Percentiles rank a stretch among this genome's conserved stretches.
Conservation (phyloP, 805 yeast species). For the Zygosaccharomyces rouxii region DNA sequence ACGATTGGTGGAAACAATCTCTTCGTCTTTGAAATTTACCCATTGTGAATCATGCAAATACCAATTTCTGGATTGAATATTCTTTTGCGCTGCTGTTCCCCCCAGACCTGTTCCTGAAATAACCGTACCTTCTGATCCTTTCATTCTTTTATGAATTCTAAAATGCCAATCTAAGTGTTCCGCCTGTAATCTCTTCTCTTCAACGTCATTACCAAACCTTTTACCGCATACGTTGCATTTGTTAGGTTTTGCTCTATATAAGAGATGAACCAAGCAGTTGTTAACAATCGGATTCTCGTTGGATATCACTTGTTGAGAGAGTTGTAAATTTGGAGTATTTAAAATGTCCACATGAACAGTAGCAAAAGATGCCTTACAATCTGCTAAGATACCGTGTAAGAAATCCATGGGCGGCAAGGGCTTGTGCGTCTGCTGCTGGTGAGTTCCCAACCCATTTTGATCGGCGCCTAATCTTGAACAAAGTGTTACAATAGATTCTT, state of each 20-base stretch:
- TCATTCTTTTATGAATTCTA: conserved; percentile 76
- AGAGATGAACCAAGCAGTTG: conserved; percentile 30
- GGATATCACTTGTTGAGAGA: conserved; percentile 35
- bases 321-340: conserved; percentile 29
- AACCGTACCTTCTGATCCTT: conserved; percentile 34
- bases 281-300: conserved; percentile 26
- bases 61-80: conserved; percentile 77
- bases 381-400: conserved; percentile 25
- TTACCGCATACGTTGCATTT: conserved; percentile 91
- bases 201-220: conserved; percentile 60
- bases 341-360: conserved; percentile 29
- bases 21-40: conserved; percentile 69
- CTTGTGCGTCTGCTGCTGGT: conserved; percentile 9
- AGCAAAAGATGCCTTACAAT: conserved; percentile 32
- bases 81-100: conserved; percentile 23
- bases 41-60: conserved; percentile 68
- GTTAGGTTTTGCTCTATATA: conserved; percentile 48
- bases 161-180: conserved; percentile 95
- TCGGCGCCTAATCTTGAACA: conserved; percentile 21
- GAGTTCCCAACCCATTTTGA: conserved; percentile 1
- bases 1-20: conserved; percentile 41
- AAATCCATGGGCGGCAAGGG: conserved; percentile 25
- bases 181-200: conserved; percentile 50
- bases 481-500: conserved; percentile 29
- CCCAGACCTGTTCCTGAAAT: conserved; percentile 11